These are phyloP conservation scores for Starmerella cellae DNA, from an alignment of 805 yeast genomes.

Conservation along the genomic window DNA sequence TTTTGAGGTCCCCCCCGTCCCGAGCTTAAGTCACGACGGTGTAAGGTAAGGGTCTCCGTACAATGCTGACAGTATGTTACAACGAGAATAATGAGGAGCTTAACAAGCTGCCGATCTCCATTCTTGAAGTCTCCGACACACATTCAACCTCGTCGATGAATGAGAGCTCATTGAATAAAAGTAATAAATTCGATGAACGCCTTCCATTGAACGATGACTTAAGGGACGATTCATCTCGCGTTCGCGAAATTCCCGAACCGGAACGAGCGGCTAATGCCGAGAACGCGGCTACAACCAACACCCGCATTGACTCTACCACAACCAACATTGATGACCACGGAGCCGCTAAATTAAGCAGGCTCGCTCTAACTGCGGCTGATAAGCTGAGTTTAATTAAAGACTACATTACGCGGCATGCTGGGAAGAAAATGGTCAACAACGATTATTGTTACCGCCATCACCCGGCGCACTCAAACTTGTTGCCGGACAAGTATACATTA, in stretches of 20 bases:
- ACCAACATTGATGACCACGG: background rate
- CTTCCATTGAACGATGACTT: no score
- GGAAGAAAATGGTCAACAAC: conserved; percentile 7
- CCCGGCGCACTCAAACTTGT: conserved; percentile 33
- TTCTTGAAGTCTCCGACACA: background rate
- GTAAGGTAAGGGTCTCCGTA: no score
- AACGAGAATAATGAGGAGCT: background rate
- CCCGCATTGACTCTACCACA: background rate
- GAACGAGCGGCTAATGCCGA: background rate
- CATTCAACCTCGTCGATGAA: no score
- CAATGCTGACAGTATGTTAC: background rate
- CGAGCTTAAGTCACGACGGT: no score
- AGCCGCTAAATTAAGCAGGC: conserved; percentile 4
- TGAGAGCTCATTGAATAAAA: no score
- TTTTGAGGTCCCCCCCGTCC: no score
- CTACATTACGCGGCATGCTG: conserved; percentile 17
- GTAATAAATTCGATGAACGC: no score
- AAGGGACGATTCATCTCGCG: no score
- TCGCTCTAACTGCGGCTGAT: conserved; percentile 9
- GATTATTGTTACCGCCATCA: conserved; percentile 81
- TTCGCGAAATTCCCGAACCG: no score
- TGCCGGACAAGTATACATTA: conserved; percentile 46
- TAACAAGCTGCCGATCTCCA: background rate
- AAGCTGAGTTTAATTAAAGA: conserved; percentile 14
- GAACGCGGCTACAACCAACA: background rate